Conservation (phyloP, 345 rosid genomes). For the Sonneratia caseolaris region DNA sequence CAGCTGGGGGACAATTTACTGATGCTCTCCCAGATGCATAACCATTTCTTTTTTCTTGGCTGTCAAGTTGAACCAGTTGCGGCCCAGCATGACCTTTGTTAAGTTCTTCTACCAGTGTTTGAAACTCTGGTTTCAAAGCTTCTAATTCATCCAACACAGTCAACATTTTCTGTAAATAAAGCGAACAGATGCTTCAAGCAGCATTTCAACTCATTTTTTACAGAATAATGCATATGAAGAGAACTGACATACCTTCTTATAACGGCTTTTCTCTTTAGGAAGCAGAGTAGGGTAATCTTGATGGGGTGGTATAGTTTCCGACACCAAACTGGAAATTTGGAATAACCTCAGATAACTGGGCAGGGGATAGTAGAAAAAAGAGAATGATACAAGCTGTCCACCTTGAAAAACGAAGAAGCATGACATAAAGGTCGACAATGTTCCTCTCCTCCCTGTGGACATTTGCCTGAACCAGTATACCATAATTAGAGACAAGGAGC, state of each 20-base stretch:
- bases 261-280: slow-evolving; percentile 44
- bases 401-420: slow-evolving; percentile 88
- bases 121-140: slow-evolving; percentile 62
- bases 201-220: neutral
- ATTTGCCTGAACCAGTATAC: slow-evolving; percentile 37
- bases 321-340: slow-evolving; percentile 53
- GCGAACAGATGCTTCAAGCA: slow-evolving; percentile 6
- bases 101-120: slow-evolving; percentile 36
- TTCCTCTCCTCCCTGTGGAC: slow-evolving; percentile 81
- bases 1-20: slow-evolving; percentile 34
- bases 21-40: slow-evolving; percentile 27
- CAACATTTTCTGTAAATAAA: slow-evolving; percentile 44
- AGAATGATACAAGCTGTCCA: slow-evolving; percentile 14
- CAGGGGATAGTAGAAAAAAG: neutral
- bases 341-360: slow-evolving; percentile 4
- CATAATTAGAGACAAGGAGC: neutral
- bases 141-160: slow-evolving; percentile 75
- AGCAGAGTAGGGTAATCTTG: slow-evolving; percentile 56
- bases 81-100: slow-evolving; percentile 26
- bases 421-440: slow-evolving; percentile 78
- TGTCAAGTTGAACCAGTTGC: slow-evolving; percentile 28
- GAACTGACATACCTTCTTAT: slow-evolving; percentile 53
- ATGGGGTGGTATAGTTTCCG: slow-evolving; percentile 90
- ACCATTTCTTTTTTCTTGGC: slow-evolving; percentile 11
- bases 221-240: neutral